These are phyloP conservation scores for Ophiostoma triangulosporum DNA, from an alignment of 2,329 filamentous ascomycete species.

Conservation along the genomic window DNA sequence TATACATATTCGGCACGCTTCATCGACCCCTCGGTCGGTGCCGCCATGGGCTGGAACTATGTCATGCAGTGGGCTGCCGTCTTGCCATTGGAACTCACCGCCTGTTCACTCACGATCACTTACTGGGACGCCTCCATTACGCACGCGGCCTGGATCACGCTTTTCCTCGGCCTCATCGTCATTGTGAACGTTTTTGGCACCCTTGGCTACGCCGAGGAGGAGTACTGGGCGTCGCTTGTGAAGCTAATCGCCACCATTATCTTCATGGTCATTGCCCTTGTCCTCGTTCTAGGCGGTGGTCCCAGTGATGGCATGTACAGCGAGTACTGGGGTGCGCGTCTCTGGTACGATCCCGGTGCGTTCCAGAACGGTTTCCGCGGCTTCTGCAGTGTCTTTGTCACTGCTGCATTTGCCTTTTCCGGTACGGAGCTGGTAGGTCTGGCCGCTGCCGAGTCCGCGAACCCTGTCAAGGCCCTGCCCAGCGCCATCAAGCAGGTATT, in stretches of 20 bases:
- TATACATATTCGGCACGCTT: slow-evolving; percentile 44
- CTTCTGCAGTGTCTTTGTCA: slow-evolving; percentile 58
- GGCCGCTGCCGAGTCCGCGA: slow-evolving; percentile 56
- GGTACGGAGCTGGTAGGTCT: slow-evolving; percentile 65
- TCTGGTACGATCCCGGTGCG: slow-evolving; percentile 36
- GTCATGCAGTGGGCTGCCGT: slow-evolving; percentile 35
- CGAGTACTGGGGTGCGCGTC: slow-evolving; percentile 35
- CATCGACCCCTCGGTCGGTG: slow-evolving; percentile 42
- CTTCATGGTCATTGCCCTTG: slow-evolving; percentile 50
- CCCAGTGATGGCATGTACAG: slow-evolving; percentile 32
- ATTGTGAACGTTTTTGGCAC: slow-evolving; percentile 44
- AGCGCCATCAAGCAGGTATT: slow-evolving; percentile 71
- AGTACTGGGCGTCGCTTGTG: slow-evolving; percentile 43
- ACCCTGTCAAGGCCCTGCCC: slow-evolving; percentile 60
- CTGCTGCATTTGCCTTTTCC: slow-evolving; percentile 58
- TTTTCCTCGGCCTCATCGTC: slow-evolving; percentile 39
- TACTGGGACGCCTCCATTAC: slow-evolving; percentile 35
- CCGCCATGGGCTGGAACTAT: slow-evolving; percentile 38
- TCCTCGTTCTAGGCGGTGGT: slow-evolving; percentile 47
- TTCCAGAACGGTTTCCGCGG: slow-evolving; percentile 66
- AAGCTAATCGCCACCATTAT: slow-evolving; percentile 45
- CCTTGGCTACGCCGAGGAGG: slow-evolving; percentile 42
- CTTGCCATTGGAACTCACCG: slow-evolving; percentile 34
- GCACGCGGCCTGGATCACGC: slow-evolving; percentile 38
- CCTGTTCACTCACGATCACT: slow-evolving; percentile 32